Base-by-base conservation (phyloP, 768 basidiomycete genomes). In the Rhodotorula paludigena region DNA sequence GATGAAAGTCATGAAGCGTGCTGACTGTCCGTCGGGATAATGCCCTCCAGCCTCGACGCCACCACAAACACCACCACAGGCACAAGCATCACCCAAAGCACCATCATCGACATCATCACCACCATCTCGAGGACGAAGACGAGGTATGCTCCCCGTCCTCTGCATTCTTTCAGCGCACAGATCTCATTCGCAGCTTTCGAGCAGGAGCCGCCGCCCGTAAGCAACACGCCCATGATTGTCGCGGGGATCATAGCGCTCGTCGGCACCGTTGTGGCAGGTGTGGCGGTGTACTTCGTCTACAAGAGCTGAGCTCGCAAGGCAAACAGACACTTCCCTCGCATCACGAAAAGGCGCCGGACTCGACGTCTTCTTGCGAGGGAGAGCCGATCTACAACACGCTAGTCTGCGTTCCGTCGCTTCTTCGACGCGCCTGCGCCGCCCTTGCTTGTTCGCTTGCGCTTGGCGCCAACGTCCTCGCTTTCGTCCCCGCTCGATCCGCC, bases 381-480 rank as follows among this genome's bases (percentile, higher is more conserved):
- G n/a, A n/a, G n/a, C n/a, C n/a, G n/a, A n/a, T n/a, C n/a, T 25
- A 25, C 25, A 47, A 25, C 25, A 7, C 45, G 45, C n/a, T 30
- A 33, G 3, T 20, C 30, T 10, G 49, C 28, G 12, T 11, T 39
- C 54, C 16, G n/a, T 14, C 54, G 54, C 33, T 28, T 55, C 54
- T 55, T 55, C 5, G 12, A 2, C 6, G 5, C 54, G 18, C 20
- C 11, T 10, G 2, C 2, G 16, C 11, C 49, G 32, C 49, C 36
- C 38, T 55, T 55, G 14, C 23, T 28, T n/a, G n/a, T n/a, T 0
- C 54, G 38, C 28, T 28, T 41, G n/a, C 36, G 11, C 36, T 54
- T 54, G 35, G n/a, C 6, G 5, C 38, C 54, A n/a, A 55, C 54
- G n/a, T 53, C 52, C 23, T 53, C 36, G 54, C 54, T 55, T n/a